Base-by-base conservation (phyloP, 345 rosid species). In the Bruguiera parviflora region DNA sequence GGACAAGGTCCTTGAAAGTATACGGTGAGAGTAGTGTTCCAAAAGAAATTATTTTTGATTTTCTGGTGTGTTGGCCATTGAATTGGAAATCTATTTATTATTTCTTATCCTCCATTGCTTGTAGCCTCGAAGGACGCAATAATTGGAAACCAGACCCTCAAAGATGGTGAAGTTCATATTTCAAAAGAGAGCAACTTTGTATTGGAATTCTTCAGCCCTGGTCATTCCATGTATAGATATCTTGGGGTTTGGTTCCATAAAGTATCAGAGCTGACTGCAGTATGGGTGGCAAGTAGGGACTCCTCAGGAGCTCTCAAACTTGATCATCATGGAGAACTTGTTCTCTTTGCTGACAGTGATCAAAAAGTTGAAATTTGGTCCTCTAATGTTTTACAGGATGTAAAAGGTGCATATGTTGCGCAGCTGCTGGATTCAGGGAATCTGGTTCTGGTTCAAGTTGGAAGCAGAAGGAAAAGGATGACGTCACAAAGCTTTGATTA, bases 401-500 rank as follows among this genome's bases (percentile, higher is more conserved):
- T 53, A 10, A 24, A 27, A 6, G 65, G 27, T 56, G 5, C 39
- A 5, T 18, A 28, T 6, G 32, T 1, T 21, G 73, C 67, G 37
- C 60, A 70, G 67, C 61, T 70, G 19, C 33, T 63, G 61, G 73
- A 70, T 52, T 52, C 73, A 13, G 73, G 73, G n/a, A 70, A 70
- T 63, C 37, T 70, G 31, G 67, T 63, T 53, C 37, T 70, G 61
- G 4, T 57, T 4, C 25, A 56, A 31, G 27, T 31, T 3, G 63
- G 19, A 8, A 51, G n/a, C 8, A 53, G 1, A 5, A 0, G 49
- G 7, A 52, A 64, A 20, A 39, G 15, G 3, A 15, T 68, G 29
- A 1, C 70, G 6, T 79, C 82, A 80, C 80, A 82, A 53, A 82
- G 81, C 61, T 82, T 79, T 49, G 79, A 79, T 72, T n/a, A 68